Evolutionary conservation across 2,329 filamentous ascomycete genomes (phyloP).

Genomic region (Beauveria brongniartii): DNA sequence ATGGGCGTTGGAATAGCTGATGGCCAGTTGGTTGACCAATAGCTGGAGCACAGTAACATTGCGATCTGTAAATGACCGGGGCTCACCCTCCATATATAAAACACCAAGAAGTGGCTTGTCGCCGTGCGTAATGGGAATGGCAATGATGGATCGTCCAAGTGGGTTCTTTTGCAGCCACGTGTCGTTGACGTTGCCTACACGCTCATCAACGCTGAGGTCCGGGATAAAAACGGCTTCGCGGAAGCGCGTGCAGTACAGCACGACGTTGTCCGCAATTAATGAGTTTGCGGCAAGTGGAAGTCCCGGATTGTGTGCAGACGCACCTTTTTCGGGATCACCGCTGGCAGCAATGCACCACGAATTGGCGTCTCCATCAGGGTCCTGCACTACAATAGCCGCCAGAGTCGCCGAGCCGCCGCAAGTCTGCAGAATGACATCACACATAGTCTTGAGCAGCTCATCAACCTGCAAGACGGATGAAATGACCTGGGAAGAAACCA

Average conservation of each 20-base stretch:
- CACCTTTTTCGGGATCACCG: slow-evolving; percentile 61
- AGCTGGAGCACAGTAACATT: slow-evolving; percentile 60
- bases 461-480: slow-evolving; percentile 72
- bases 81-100: slow-evolving; percentile 66
- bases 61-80: slow-evolving; percentile 69
- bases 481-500: slow-evolving; percentile 71
- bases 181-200: slow-evolving; percentile 67
- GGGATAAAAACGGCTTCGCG: slow-evolving; percentile 66
- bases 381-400: slow-evolving; percentile 66
- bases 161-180: slow-evolving; percentile 62
- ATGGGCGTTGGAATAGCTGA: slow-evolving; percentile 61
- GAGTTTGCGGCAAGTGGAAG: slow-evolving; percentile 58
- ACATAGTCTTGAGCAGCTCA: slow-evolving; percentile 70
- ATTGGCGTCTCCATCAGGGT: slow-evolving; percentile 38
- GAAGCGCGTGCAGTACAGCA: slow-evolving; percentile 70
- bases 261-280: slow-evolving; percentile 66
- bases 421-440: slow-evolving; percentile 70
- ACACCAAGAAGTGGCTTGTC: slow-evolving; percentile 63
- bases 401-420: slow-evolving; percentile 63
- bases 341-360: slow-evolving; percentile 66
- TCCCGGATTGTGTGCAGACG: slow-evolving; percentile 57
- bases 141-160: slow-evolving; percentile 65
- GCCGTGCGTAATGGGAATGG: slow-evolving; percentile 71
- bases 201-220: slow-evolving; percentile 65
- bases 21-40: slow-evolving; percentile 70